These are phyloP conservation scores for Lactarius deliciosus DNA, from an alignment of 768 basidiomycete species.

Conservation along the genomic window DNA sequence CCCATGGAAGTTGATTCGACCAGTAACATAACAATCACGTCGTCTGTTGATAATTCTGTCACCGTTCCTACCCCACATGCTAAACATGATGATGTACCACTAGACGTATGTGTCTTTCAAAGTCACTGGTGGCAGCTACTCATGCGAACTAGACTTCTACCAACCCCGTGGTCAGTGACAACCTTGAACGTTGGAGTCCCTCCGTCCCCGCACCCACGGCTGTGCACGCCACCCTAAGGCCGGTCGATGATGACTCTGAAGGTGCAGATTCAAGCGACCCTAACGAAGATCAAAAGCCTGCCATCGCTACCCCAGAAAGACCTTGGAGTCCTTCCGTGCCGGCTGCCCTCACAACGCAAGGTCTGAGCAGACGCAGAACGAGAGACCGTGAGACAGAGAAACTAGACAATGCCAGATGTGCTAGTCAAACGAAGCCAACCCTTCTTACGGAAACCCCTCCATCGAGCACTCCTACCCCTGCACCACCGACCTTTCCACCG, in stretches of 20 bases:
- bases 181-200: constrained; percentile 23
- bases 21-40: constrained; percentile 39
- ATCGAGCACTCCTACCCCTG: constrained; percentile 27
- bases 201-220: constrained; percentile 15
- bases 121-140: background rate
- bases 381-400: constrained; percentile 4
- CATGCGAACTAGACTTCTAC: constrained; percentile 7
- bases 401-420: background rate
- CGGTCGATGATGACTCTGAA: constrained; percentile 19
- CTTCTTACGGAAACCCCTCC: background rate
- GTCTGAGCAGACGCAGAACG: constrained; percentile 17
- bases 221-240: background rate
- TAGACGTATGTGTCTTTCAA: constrained; percentile 17
- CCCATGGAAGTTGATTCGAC: constrained; percentile 63
- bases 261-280: constrained; percentile 4
- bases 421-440: constrained; percentile 4
- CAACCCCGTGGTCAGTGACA: background rate
- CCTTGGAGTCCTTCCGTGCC: constrained; percentile 28
- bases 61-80: background rate
- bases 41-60: constrained; percentile 17
- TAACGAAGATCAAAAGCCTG: constrained; percentile 11
- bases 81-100: constrained; percentile 23
- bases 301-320: constrained; percentile 12
- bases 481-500: constrained; percentile 14
- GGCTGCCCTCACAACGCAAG: constrained; percentile 19